Conservation (phyloP, 805 yeast species). For the Candida suzukii region DNA sequence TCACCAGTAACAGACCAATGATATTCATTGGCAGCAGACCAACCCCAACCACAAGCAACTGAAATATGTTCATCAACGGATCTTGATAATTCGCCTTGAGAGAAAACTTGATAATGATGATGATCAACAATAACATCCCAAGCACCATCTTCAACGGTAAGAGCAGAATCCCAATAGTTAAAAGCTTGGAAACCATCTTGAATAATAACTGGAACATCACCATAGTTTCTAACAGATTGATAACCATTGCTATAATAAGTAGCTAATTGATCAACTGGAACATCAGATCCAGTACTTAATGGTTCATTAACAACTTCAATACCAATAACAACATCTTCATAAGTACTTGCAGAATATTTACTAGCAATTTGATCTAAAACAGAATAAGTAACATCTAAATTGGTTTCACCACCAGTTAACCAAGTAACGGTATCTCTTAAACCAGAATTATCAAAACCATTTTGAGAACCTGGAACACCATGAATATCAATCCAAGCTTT, state of each 20-base stretch:
- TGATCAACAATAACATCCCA: constrained; percentile 77
- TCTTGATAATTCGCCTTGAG: constrained; percentile 51
- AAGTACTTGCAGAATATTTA: constrained; percentile 57
- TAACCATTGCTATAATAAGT: constrained; percentile 61
- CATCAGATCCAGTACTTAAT: constrained; percentile 66
- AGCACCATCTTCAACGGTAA: constrained; percentile 27
- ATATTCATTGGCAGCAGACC: constrained; percentile 37
- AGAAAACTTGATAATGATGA: constrained; percentile 86
- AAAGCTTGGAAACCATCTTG: constrained; percentile 70
- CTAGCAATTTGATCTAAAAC: constrained; percentile 49
- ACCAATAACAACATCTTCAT: constrained; percentile 70
- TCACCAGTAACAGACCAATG: constrained; percentile 75
- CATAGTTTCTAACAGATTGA: constrained; percentile 48
- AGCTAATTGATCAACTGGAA: constrained; percentile 52
- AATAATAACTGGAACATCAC: constrained; percentile 39
- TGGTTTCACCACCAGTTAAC: constrained; percentile 44
- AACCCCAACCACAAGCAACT: constrained; percentile 42
- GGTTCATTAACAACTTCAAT: constrained; percentile 89
- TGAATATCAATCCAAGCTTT: constrained; percentile 74
- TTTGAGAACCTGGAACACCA: constrained; percentile 80
- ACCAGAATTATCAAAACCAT: constrained; percentile 83
- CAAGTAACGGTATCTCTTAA: constrained; percentile 45
- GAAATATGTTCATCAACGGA: constrained; percentile 55
- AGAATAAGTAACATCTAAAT: constrained; percentile 41
- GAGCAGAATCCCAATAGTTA: constrained; percentile 56